A percentile compares a stretch with the other conserved stretches of the same genome.
Conservation (phyloP, 2,329 filamentous ascomycete species). For the Thielaviopsis populi region DNA sequence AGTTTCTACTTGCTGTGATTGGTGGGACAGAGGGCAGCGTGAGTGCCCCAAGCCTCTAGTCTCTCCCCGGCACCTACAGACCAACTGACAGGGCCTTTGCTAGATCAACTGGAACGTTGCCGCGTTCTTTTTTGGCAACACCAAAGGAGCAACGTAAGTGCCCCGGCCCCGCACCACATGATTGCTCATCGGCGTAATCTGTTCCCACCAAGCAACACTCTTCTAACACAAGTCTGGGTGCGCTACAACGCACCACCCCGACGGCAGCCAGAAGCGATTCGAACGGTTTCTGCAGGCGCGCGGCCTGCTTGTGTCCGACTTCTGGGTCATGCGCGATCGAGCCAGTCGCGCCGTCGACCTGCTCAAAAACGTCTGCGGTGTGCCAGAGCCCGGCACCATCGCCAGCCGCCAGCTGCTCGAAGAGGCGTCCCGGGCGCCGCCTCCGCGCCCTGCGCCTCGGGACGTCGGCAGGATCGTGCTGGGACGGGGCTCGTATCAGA, state of each 20-base stretch:
- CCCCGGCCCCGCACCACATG: background rate
- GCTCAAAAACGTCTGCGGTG: conserved; percentile 15
- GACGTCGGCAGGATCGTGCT: conserved; percentile 13
- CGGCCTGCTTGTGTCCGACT: conserved; percentile 27
- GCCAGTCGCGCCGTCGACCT: conserved; percentile 14
- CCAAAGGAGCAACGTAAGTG: conserved; percentile 55
- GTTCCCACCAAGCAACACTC: background rate
- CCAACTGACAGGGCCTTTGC: background rate
- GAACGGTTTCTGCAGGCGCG: conserved; percentile 49
- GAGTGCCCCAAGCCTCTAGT: background rate
- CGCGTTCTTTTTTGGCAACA: conserved; percentile 16
- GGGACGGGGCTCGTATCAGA: background rate
- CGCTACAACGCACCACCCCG: background rate
- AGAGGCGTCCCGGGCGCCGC: conserved; percentile 10
- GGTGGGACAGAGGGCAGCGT: conserved; percentile 16
- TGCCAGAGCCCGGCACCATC: conserved; percentile 17
- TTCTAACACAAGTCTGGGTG: background rate
- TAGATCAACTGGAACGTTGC: conserved; percentile 46
- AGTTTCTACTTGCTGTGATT: conserved; percentile 15
- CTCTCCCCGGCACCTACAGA: background rate
- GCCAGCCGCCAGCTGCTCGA: conserved; percentile 12
- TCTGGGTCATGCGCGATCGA: conserved; percentile 16
- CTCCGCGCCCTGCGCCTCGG: conserved; percentile 6
- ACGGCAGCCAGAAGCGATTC: conserved; percentile 49
- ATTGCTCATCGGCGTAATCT: too few relatives aligned